Evolutionary conservation across 192 early-diverging fungal species (phyloP), one percentile per base, ranked within the genome.

Genomic region (Umbelopsis ramanniana): DNA sequence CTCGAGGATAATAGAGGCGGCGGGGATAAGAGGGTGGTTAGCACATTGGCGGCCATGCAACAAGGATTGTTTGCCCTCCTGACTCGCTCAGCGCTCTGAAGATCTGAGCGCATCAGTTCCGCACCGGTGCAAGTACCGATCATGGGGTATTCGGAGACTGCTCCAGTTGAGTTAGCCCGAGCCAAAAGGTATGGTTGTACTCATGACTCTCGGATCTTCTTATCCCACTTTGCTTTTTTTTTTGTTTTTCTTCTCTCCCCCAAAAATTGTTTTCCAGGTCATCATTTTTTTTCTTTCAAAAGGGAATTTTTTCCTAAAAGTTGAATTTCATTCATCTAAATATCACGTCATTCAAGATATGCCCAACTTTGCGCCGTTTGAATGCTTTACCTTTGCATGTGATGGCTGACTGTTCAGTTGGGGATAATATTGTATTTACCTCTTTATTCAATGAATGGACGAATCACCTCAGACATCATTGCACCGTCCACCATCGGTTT

Each of bases 31-130:
- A 54, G 53, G 53, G n/a, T 54, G 22, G 21, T 54, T 54, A 54
- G 26, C n/a, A 54, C 22, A 24, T 11, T 19, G 33, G 57, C 57
- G 23, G 57, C 57, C 57, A 63, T 63, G 57, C 57, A 63, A 35
- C 57, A 63, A 63, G 19, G 57, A 63, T 29, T 63, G 57, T 63
- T 63, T 63, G 57, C 26, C 33, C 57, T 63, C 57, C 57, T 63
- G 57, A 63, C 57, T 63, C 33, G 57, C 33, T 35, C 57, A 63
- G 29, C 26, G 17, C 26, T 43, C 40, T 43, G 40, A 43, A 43
- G 40, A 63, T 63, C 57, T 37, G 57, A 63, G 57, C 53, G 23
- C 53, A 54, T 26, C 53, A 54, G 23, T 19, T 19, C 57, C 29
- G 29, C 57, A 37, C 33, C 57, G 5, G 29, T 17, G 6, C 48